These are phyloP conservation scores for Penicillium fimorum DNA, from an alignment of 495 filamentous ascomycete species.

Conservation along the genomic window DNA sequence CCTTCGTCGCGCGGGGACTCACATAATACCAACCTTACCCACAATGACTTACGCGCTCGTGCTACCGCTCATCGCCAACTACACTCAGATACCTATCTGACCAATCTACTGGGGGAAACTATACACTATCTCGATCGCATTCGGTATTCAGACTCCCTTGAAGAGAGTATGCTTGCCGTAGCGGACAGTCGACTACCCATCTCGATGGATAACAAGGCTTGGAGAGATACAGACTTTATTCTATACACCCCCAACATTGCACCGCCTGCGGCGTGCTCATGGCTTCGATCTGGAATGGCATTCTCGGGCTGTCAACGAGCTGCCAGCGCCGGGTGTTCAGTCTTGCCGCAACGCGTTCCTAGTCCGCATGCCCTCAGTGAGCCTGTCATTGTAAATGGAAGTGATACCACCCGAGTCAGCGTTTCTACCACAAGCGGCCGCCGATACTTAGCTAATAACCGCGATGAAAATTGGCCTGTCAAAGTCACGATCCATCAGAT, in stretches of 20 bases:
- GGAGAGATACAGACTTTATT: conserved; percentile 60
- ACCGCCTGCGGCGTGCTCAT: conserved; percentile 59
- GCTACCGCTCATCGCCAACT: conserved; percentile 51
- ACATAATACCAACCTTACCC: conserved; percentile 32
- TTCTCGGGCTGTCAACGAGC: conserved; percentile 62
- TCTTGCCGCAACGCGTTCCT: conserved; percentile 31
- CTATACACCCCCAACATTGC: conserved; percentile 55
- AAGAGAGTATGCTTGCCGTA: conserved; percentile 56
- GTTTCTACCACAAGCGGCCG: conserved; percentile 35
- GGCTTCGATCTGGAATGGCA: conserved; percentile 62
- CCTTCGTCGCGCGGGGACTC: conserved; percentile 34
- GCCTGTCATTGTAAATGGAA: conserved; percentile 42
- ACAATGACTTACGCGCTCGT: conserved; percentile 47
- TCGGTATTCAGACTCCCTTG: conserved; percentile 53
- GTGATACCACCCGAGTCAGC: conserved; percentile 34
- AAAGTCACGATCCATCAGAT: conserved; percentile 69
- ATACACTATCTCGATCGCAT: conserved; percentile 65
- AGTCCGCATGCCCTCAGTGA: conserved; percentile 30
- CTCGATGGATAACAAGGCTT: conserved; percentile 39
- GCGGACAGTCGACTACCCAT: conserved; percentile 49
- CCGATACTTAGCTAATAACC: conserved; percentile 40
- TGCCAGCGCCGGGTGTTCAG: conserved; percentile 30
- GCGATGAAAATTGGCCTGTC: conserved; percentile 68
- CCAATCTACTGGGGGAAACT: conserved; percentile 54
- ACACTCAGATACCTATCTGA: conserved; percentile 46